A percentile compares a stretch with the other conserved stretches of the same genome.
Conservation (phyloP, 768 basidiomycete species). For the Hygrocybe punicea region DNA sequence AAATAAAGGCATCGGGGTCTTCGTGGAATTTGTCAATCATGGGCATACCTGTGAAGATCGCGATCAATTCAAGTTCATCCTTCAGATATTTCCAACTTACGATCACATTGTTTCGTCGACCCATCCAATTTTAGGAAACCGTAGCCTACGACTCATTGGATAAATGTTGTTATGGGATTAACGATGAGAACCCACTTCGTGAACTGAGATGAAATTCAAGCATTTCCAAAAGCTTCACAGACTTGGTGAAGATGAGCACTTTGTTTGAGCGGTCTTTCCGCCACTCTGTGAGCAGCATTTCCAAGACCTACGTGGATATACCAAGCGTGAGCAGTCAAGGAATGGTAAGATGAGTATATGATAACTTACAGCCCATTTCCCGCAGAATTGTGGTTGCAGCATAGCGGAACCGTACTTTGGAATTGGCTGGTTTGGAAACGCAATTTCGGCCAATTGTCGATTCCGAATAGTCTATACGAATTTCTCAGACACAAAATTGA, state of each 20-base stretch:
- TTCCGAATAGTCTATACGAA: slow-evolving; percentile 42
- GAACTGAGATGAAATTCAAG: slow-evolving; percentile 63
- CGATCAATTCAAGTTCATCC: background rate
- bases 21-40: slow-evolving; percentile 81
- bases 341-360: background rate
- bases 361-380: slow-evolving; percentile 78
- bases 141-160: slow-evolving; percentile 36
- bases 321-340: too few species aligned
- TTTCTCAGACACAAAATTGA: slow-evolving; percentile 1
- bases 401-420: slow-evolving; percentile 64
- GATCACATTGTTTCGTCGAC: slow-evolving; percentile 58
- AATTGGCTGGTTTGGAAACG: slow-evolving; percentile 54
- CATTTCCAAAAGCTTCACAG: slow-evolving; percentile 86
- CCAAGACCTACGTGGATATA: slow-evolving; percentile 55
- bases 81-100: slow-evolving; percentile 43
- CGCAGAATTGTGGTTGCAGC: slow-evolving; percentile 65
- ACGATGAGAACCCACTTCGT: background rate
- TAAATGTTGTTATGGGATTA: background rate
- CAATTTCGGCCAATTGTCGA: slow-evolving; percentile 56
- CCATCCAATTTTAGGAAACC: slow-evolving; percentile 78
- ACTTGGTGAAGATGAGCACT: slow-evolving; percentile 91
- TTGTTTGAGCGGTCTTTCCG: slow-evolving; percentile 69
- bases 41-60: slow-evolving; percentile 60
- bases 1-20: slow-evolving; percentile 69
- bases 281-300: slow-evolving; percentile 63